Evolutionary conservation across 164 flowering plant species (phyloP).

Genomic region (Aristolochia contorta): DNA sequence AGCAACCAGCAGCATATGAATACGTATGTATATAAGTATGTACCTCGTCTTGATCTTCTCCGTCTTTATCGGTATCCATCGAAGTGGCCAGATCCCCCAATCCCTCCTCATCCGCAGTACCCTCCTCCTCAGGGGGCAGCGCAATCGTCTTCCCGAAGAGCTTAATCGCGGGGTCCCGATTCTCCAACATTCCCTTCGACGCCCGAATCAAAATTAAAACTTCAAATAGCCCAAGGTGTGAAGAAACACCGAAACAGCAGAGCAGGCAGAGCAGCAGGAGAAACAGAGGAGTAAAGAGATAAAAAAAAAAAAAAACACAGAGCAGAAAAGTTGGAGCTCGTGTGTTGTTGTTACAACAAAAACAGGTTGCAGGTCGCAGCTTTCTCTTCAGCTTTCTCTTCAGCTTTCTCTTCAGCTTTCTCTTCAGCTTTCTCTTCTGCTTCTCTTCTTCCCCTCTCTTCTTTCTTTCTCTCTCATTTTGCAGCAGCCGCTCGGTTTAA

Average conservation of each 20-base stretch:
- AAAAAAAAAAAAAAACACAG: too few relatives aligned
- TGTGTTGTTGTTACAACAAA: too few relatives aligned
- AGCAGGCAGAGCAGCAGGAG: background rate
- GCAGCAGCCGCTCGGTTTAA: background rate
- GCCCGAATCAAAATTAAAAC: background rate
- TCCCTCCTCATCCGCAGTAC: background rate
- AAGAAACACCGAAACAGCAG: background rate
- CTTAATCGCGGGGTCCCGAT: conserved; percentile 14
- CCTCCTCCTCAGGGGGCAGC: background rate
- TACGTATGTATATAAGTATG: too few relatives aligned
- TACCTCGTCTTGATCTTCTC: background rate
- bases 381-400: too few relatives aligned
- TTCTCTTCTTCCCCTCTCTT: too few relatives aligned
- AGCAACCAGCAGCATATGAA: too few relatives aligned
- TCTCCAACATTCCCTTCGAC: conserved; percentile 7
- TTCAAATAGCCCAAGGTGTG: background rate
- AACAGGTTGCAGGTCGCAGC: too few relatives aligned
- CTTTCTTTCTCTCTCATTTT: background rate
- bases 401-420: background rate
- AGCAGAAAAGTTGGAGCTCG: too few relatives aligned
- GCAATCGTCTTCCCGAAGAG: conserved; percentile 16
- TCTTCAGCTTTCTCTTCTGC: background rate
- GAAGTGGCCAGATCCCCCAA: background rate
- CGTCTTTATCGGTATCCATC: background rate
- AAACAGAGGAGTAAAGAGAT: background rate